A percentile compares a stretch with the other conserved stretches of the same genome.
Evolutionary conservation across 2,329 filamentous ascomycete genomes (phyloP).

Genomic region (Emmonsiellopsis sp.): DNA sequence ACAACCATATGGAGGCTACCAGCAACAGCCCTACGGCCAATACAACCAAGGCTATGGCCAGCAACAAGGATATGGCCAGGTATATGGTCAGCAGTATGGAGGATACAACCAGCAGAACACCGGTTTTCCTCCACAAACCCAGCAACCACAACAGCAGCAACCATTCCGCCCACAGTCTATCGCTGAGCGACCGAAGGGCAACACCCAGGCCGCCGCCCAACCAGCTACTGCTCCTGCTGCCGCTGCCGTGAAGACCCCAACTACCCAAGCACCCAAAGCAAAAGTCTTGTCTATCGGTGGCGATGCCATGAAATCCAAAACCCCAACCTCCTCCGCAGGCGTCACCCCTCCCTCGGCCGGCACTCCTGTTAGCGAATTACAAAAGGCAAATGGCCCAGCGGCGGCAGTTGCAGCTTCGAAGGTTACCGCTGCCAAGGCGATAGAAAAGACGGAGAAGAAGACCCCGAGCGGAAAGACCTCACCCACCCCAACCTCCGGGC

Average conservation of each 20-base stretch:
- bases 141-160: conserved; percentile 32
- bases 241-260: conserved; percentile 11
- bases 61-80: conserved; percentile 40
- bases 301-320: conserved; percentile 55
- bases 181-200: conserved; percentile 8
- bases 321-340: conserved; percentile 57
- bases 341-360: conserved; percentile 36
- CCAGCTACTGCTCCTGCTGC: conserved; percentile 24
- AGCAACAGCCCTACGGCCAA: conserved; percentile 42
- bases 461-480: conserved; percentile 63
- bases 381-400: conserved; percentile 36
- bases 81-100: conserved; percentile 33
- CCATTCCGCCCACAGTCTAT: conserved; percentile 24
- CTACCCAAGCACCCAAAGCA: conserved; percentile 41
- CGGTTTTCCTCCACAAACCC: conserved; percentile 27
- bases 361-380: conserved; percentile 35
- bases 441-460: conserved; percentile 78
- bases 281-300: conserved; percentile 54
- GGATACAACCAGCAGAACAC: conserved; percentile 33
- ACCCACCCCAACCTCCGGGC: conserved; percentile 71
- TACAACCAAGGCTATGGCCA: conserved; percentile 36
- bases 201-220: conserved; percentile 15
- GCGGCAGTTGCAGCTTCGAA: conserved; percentile 65
- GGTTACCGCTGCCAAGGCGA: conserved; percentile 75
- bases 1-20: conserved; percentile 42